A percentile compares a stretch with the other conserved stretches of the same genome.
phyloP scores from a whole-genome alignment of 192 early-diverging fungal genomes.

The Rhizophagus prolifer region DNA sequence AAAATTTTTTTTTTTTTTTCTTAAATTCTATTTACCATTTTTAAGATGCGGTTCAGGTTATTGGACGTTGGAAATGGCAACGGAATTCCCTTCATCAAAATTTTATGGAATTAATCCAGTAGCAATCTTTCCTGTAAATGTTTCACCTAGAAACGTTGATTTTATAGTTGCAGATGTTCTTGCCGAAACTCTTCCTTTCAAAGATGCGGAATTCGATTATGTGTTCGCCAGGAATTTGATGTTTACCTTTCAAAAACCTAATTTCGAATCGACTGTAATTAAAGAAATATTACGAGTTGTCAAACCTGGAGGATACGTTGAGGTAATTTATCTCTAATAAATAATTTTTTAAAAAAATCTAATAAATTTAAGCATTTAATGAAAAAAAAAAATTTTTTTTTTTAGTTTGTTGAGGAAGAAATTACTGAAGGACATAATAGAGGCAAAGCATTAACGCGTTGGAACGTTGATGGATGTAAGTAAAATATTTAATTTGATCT shows the following conservation, averaged over 20 bases:
- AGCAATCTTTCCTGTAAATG: background rate
- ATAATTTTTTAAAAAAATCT: too few species aligned
- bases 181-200: background rate
- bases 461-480: background rate
- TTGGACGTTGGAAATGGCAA: background rate
- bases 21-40: background rate
- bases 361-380: too few species aligned
- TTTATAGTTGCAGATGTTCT: background rate
- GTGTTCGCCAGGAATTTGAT: background rate
- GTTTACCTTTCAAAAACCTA: background rate
- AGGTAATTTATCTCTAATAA: background rate
- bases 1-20: too few species aligned
- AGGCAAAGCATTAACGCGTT: too few species aligned
- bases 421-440: background rate
- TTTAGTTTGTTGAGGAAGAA: background rate
- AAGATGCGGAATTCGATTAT: background rate
- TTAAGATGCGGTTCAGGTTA: background rate
- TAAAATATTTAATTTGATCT: background rate
- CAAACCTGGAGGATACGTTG: background rate
- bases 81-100: background rate
- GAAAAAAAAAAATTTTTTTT: too few species aligned
- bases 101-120: background rate
- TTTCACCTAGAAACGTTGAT: background rate
- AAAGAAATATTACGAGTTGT: background rate
- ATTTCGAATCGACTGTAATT: background rate